These are phyloP conservation scores for Paecilomyces variotii DNA, from an alignment of 2,329 filamentous ascomycete genomes.

Conservation along the genomic window DNA sequence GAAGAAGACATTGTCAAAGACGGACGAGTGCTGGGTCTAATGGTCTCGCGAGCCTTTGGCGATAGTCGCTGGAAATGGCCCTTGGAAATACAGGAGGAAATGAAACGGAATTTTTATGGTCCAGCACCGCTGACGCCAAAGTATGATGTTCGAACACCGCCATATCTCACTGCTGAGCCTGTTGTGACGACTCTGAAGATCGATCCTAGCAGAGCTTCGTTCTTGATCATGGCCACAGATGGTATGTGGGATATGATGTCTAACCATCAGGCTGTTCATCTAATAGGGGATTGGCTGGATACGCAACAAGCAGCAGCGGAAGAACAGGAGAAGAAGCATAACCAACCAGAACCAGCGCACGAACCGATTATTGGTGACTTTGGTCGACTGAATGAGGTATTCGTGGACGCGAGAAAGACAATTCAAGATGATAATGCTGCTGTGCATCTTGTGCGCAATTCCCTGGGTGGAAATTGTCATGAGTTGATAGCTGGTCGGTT, in stretches of 20 bases:
- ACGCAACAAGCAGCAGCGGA: background rate
- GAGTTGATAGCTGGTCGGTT: too few relatives aligned
- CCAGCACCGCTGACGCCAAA: slow-evolving; percentile 37
- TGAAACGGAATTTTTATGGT: slow-evolving; percentile 20
- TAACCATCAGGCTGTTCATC: slow-evolving; percentile 50
- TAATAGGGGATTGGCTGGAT: slow-evolving; percentile 50
- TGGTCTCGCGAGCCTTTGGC: slow-evolving; percentile 60
- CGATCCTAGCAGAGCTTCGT: slow-evolving; percentile 41
- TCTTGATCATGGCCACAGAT: slow-evolving; percentile 60
- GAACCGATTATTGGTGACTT: too few relatives aligned
- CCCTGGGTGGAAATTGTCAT: too few relatives aligned
- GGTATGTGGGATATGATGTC: slow-evolving; percentile 58
- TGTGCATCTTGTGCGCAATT: too few relatives aligned
- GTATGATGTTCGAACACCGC: slow-evolving; percentile 40
- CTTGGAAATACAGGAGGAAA: slow-evolving; percentile 38
- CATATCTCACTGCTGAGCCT: slow-evolving; percentile 61
- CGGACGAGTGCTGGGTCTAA: slow-evolving; percentile 54
- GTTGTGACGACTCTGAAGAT: slow-evolving; percentile 53
- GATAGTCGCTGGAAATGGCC: slow-evolving; percentile 63
- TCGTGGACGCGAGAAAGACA: too few relatives aligned
- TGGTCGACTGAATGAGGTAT: too few relatives aligned
- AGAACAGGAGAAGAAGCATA: too few relatives aligned
- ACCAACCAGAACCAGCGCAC: too few relatives aligned
- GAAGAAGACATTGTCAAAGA: slow-evolving; percentile 51
- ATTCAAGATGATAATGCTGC: too few relatives aligned